Base-by-base conservation (phyloP, 2,329 filamentous ascomycete species). In the Graphilbum sp. region DNA sequence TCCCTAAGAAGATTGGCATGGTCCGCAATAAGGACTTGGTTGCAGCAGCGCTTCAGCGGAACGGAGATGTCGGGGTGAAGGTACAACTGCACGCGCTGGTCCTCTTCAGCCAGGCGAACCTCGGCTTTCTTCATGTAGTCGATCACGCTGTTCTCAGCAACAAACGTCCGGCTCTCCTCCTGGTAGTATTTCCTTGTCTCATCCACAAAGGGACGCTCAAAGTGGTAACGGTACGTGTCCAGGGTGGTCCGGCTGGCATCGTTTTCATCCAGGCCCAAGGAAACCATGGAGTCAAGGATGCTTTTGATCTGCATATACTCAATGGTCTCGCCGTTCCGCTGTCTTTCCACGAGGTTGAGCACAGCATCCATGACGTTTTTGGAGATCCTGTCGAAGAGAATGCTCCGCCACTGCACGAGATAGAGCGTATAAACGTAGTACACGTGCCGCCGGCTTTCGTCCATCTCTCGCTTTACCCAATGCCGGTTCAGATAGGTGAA, bases 81-180 rank as follows among this genome's bases (percentile, higher is more conserved):
- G 53, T 93, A 98, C 53, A 96, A 75, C 46, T 76, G 76, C 10
- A 98, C 90, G 20, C 90, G 83, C 53, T 88, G 84, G 61, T 93
- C 90, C 58, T 98, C 90, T 58, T 98, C 90, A 8, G 84, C 75
- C 43, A 98, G 62, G 24, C 90, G 78, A 32, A 75, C 62, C 60
- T 96, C 88, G 1, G 90, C 92, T 70, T 98, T 98, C 67, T 96
- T 96, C 90, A 98, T 96, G 61, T 96, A 98, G 54, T 98, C 90
- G 25, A 98, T 87, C 4, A 98, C 86, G 45, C 82, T 93, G 56
- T 98, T 98, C 57, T 96, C 88, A 11, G 86, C 83, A 25, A 98
- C 75, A 54, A 98, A 98, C 45, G 86, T 80, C 50, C 85, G 84
- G 17, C 90, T 96, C 57, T 98, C 92, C 34, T 80, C 77, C 49